These are phyloP conservation scores for Plantago lanceolata DNA, from an alignment of 305 asterid species.

Conservation along the genomic window DNA sequence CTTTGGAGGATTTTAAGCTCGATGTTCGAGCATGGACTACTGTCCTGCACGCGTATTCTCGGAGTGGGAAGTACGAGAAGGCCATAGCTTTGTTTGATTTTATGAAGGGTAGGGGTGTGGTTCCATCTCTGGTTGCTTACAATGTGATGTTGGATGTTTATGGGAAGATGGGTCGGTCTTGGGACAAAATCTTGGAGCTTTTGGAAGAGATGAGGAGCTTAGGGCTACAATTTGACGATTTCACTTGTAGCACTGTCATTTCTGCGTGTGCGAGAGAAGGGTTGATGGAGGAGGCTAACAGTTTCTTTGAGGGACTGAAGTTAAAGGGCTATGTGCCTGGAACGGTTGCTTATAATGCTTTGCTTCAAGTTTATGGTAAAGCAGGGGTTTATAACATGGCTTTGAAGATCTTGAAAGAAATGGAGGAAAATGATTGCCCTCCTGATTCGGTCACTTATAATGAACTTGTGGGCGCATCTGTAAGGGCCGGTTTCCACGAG, in stretches of 20 bases:
- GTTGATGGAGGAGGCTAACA: slow-evolving; percentile 73
- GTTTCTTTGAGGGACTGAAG: slow-evolving; percentile 64
- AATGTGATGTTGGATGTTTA: slow-evolving; percentile 93
- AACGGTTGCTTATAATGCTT: slow-evolving; percentile 71
- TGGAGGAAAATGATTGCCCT: slow-evolving; percentile 82
- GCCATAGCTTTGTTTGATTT: slow-evolving; percentile 63
- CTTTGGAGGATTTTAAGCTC: slow-evolving; percentile 45
- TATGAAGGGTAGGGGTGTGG: slow-evolving; percentile 54
- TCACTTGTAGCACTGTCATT: slow-evolving; percentile 91
- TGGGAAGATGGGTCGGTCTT: slow-evolving; percentile 78
- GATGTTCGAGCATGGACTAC: slow-evolving; percentile 87
- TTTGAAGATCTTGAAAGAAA: slow-evolving; percentile 64
- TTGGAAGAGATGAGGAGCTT: slow-evolving; percentile 67
- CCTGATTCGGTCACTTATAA: slow-evolving; percentile 84
- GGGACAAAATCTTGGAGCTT: slow-evolving; percentile 62
- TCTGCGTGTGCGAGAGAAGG: slow-evolving; percentile 94
- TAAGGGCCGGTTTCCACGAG: slow-evolving; percentile 79
- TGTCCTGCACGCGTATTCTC: slow-evolving; percentile 70
- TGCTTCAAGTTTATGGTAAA: slow-evolving; percentile 86
- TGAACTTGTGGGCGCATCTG: slow-evolving; percentile 87
- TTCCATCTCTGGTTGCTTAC: slow-evolving; percentile 75
- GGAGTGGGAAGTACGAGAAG: slow-evolving; percentile 74
- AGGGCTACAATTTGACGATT: slow-evolving; percentile 79
- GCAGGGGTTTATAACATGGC: slow-evolving; percentile 80
- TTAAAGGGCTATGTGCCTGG: slow-evolving; percentile 66